Evolutionary conservation across 1,139 yeast genomes (phyloP), one percentile per base, ranked within the genome.

Genomic region (Candida frijolesensis): DNA sequence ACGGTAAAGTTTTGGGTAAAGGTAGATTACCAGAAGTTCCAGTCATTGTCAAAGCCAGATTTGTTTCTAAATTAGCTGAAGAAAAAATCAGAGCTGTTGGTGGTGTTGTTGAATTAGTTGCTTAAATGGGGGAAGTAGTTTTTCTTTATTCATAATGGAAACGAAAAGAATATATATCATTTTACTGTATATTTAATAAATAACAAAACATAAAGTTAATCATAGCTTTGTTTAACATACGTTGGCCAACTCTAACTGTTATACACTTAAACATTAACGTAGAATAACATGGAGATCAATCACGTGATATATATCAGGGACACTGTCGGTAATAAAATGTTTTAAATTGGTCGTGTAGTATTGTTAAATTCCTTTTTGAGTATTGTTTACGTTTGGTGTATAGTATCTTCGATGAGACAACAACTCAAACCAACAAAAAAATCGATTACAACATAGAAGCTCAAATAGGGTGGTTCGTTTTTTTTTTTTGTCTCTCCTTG

Each of bases 81-180:
- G 92, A 94, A 84, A 95, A 94, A 87, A 95, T 95, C 85, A 90
- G 89, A 87, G 98, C 96, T 76, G 99, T 87, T 74, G 99, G 99
- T 84, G 99, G 99, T 88, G 99, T 88, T 75, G 96, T 94, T 78
- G 99, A 94, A 85, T 89, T 94, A 78, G 80, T 94, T 79, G 99
- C 99, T 80, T 94, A 90, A 88, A 48, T 57, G 45, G 33, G 40
- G 49, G 44, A 33, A 16, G 43, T 25, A 14, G 38, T 34, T 33
- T 37, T 43, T 33, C 35, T 34, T 43, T 16, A 37, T 25, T 14
- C 19, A 11, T 22, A 44, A 25, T 27, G 41, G 41, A 42, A 44
- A 18, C 18, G 15, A 11, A 39, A 45, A 18, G 37, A 45, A 45
- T 37, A 45, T 37, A 45, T 44, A 44, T 35, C 30, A 37, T n/a